Percentiles rank a stretch among this genome's conserved stretches.
phyloP scores from a whole-genome alignment of 1,139 yeast species.

The Zygosaccharomyces pseudobailii region DNA sequence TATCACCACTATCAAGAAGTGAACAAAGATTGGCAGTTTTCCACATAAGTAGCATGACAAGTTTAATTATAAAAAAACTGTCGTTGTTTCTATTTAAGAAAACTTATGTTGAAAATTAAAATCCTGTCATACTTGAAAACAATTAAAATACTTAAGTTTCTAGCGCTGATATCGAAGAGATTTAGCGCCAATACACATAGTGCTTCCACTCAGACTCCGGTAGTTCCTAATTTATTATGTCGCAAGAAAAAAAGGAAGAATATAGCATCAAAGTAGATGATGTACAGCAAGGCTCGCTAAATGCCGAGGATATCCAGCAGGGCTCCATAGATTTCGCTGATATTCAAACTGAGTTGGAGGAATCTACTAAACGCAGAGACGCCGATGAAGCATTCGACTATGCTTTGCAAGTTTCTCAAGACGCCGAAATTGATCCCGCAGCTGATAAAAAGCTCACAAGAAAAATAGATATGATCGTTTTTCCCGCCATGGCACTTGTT shows the following conservation, averaged over 20 bases:
- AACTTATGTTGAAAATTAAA: background rate
- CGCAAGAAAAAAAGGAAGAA: conserved; percentile 6
- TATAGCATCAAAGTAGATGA: conserved; percentile 1
- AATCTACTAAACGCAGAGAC: background rate
- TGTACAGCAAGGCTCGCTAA: conserved; percentile 7
- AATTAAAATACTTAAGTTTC: no score
- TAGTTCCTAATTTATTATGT: background rate
- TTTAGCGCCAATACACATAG: no score
- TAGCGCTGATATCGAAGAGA: no score
- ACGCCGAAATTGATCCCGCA: conserved; percentile 16
- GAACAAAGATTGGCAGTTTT: background rate
- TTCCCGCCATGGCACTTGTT: conserved; percentile 48
- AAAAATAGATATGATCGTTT: conserved; percentile 47
- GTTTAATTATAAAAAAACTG: background rate
- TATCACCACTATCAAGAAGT: background rate
- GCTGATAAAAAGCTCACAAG: conserved; percentile 35
- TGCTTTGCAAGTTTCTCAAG: conserved; percentile 1
- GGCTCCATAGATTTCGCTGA: conserved; percentile 6
- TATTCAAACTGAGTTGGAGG: conserved; percentile 1
- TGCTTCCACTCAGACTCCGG: background rate
- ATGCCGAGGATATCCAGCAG: conserved; percentile 4
- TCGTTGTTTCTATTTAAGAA: no score
- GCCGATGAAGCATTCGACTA: conserved; percentile 4
- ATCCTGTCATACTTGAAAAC: background rate
- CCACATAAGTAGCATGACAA: background rate